Evolutionary conservation across 768 basidiomycete genomes (phyloP).

Genomic region (Kwoniella dendrophila): DNA sequence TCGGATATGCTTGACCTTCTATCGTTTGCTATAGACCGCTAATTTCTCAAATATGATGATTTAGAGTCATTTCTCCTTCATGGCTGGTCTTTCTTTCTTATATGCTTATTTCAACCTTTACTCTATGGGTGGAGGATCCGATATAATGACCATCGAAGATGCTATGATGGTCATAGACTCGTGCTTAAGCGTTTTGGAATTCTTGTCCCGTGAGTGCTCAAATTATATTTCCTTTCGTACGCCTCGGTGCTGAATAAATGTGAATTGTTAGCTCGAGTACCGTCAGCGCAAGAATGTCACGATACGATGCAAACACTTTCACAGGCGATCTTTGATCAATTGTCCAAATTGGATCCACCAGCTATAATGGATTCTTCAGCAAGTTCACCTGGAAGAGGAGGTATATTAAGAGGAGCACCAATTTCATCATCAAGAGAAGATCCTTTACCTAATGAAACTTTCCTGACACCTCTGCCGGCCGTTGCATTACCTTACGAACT

Average conservation of each 20-base stretch:
- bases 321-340: slow-evolving; percentile 36
- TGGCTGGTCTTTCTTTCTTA: slow-evolving; percentile 56
- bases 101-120: slow-evolving; percentile 57
- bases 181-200: slow-evolving; percentile 54
- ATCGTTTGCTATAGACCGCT: neutral
- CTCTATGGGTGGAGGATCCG: slow-evolving; percentile 50
- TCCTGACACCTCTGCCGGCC: slow-evolving; percentile 49
- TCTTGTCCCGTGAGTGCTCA: slow-evolving; percentile 50
- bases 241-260: slow-evolving; percentile 11
- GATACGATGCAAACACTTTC: slow-evolving; percentile 39
- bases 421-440: slow-evolving; percentile 50
- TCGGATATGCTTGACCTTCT: neutral
- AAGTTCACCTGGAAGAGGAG: slow-evolving; percentile 23
- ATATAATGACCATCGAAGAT: slow-evolving; percentile 53
- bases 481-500: slow-evolving; percentile 54
- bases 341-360: slow-evolving; percentile 29
- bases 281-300: slow-evolving; percentile 41
- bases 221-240: neutral
- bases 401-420: slow-evolving; percentile 36
- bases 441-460: slow-evolving; percentile 46
- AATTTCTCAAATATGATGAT: neutral
- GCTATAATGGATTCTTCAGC: slow-evolving; percentile 8
- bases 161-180: slow-evolving; percentile 55
- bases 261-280: slow-evolving; percentile 36
- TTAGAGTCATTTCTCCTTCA: slow-evolving; percentile 55